A percentile compares a stretch with the other conserved stretches of the same genome.
phyloP scores from a whole-genome alignment of 2,329 filamentous ascomycete species.

The Fonsecaea multimorphosa region DNA sequence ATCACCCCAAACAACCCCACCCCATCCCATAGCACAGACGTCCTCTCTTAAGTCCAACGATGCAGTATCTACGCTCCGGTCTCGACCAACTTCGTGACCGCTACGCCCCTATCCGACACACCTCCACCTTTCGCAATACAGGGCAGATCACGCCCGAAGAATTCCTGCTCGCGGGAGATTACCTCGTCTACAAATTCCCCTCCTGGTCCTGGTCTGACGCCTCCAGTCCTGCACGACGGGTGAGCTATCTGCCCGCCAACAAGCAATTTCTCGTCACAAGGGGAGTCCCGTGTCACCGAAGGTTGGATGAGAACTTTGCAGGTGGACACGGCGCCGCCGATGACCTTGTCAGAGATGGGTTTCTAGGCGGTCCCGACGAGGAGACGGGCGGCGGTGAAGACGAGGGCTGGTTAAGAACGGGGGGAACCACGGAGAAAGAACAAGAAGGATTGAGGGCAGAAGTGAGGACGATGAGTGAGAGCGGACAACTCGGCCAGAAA shows the following conservation, averaged over 20 bases:
- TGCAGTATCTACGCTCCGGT: conserved; percentile 92
- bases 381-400: conserved; percentile 62
- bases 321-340: conserved; percentile 86
- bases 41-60: conserved; percentile 47
- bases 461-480: conserved; percentile 86
- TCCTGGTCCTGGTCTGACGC: conserved; percentile 97
- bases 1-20: neutral
- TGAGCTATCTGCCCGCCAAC: conserved; percentile 78
- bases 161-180: conserved; percentile 94
- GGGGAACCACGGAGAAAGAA: conserved; percentile 66
- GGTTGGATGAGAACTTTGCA: conserved; percentile 91
- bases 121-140: conserved; percentile 89
- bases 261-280: conserved; percentile 97
- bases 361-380: conserved; percentile 58
- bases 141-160: conserved; percentile 97
- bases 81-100: conserved; percentile 90
- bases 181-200: conserved; percentile 98
- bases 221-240: conserved; percentile 77
- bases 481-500: conserved; percentile 80
- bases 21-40: neutral
- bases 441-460: conserved; percentile 78
- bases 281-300: conserved; percentile 89
- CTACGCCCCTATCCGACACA: conserved; percentile 86
- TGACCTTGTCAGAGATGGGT: conserved; percentile 80
- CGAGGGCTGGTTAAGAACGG: conserved; percentile 91